Evolutionary conservation across 805 yeast species (phyloP).

Genomic region (Saccharomycopsis sp.): DNA sequence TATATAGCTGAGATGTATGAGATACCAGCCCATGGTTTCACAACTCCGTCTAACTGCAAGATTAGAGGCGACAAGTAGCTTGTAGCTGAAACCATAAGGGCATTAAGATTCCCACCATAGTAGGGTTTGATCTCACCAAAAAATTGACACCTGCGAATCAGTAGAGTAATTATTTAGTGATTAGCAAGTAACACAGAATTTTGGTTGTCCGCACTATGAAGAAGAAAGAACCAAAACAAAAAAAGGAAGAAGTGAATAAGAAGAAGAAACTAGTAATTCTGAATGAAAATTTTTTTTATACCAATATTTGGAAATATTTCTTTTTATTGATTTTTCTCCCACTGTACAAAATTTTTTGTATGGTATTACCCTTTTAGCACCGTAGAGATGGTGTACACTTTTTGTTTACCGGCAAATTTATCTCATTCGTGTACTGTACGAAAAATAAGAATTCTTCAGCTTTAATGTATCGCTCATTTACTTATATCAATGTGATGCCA

Average conservation of each 20-base stretch:
- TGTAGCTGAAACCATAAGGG: conserved; percentile 19
- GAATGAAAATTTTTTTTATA: background rate
- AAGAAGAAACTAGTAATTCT: background rate
- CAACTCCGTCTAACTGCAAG: conserved; percentile 22
- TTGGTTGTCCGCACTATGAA: conserved; percentile 22
- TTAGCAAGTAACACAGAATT: conserved; percentile 21
- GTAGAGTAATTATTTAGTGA: conserved; percentile 7
- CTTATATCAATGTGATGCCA: too few relatives aligned
- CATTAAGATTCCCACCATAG: conserved; percentile 19
- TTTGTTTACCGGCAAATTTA: too few relatives aligned
- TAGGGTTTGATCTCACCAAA: conserved; percentile 20
- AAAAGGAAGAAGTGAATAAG: conserved; percentile 1
- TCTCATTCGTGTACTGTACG: too few relatives aligned
- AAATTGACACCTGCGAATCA: conserved; percentile 20
- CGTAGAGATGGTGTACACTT: too few relatives aligned
- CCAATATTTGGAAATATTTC: background rate
- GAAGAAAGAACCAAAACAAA: conserved; percentile 17
- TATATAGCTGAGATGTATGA: conserved; percentile 16
- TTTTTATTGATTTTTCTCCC: background rate
- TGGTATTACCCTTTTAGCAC: too few relatives aligned
- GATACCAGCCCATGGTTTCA: conserved; percentile 22
- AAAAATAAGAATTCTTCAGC: conserved; percentile 2
- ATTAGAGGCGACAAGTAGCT: conserved; percentile 18
- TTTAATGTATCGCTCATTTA: too few relatives aligned
- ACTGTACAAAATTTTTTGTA: background rate